A percentile compares a stretch with the other conserved stretches of the same genome.
phyloP scores from a whole-genome alignment of 2,329 filamentous ascomycete species.

The Aotearoamyces nothofagi region DNA sequence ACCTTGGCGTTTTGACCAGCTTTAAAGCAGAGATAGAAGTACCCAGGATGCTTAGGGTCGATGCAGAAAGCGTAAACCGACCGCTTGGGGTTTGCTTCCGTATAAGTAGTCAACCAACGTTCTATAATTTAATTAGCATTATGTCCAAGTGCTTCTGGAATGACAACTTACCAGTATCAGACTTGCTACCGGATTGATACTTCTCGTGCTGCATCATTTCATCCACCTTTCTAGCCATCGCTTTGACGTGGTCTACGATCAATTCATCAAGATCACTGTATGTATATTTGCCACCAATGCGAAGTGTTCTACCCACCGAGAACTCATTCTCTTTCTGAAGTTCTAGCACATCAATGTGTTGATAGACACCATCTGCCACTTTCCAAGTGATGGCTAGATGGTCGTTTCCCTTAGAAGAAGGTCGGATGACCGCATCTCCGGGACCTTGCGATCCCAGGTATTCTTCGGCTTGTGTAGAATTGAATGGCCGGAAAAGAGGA shows the following conservation, averaged over 20 bases:
- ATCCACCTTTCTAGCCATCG: constrained; percentile 94
- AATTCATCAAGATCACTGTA: constrained; percentile 95
- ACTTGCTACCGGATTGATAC: constrained; percentile 67
- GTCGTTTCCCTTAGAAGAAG: constrained; percentile 88
- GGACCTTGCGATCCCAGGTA: constrained; percentile 73
- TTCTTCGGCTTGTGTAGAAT: constrained; percentile 82
- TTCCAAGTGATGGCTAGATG: constrained; percentile 98
- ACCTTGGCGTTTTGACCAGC: constrained; percentile 61
- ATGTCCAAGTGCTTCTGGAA: constrained; percentile 2
- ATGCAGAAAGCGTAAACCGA: constrained; percentile 94
- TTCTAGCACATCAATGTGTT: constrained; percentile 94
- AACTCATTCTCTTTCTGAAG: constrained; percentile 96
- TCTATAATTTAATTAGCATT: constrained; percentile 35
- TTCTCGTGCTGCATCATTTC: constrained; percentile 93
- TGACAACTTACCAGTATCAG: constrained; percentile 64
- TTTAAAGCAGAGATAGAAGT: constrained; percentile 96
- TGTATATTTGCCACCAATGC: constrained; percentile 74
- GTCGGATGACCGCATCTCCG: constrained; percentile 88
- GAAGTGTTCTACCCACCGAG: constrained; percentile 72
- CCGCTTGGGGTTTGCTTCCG: constrained; percentile 85
- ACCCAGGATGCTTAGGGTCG: constrained; percentile 79
- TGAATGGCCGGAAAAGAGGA: constrained; percentile 88
- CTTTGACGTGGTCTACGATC: constrained; percentile 93
- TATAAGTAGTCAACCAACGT: constrained; percentile 91
- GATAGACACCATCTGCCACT: constrained; percentile 87